These are phyloP conservation scores for Thielaviopsis ethacetica DNA, from an alignment of 2,329 filamentous ascomycete species.

Conservation along the genomic window DNA sequence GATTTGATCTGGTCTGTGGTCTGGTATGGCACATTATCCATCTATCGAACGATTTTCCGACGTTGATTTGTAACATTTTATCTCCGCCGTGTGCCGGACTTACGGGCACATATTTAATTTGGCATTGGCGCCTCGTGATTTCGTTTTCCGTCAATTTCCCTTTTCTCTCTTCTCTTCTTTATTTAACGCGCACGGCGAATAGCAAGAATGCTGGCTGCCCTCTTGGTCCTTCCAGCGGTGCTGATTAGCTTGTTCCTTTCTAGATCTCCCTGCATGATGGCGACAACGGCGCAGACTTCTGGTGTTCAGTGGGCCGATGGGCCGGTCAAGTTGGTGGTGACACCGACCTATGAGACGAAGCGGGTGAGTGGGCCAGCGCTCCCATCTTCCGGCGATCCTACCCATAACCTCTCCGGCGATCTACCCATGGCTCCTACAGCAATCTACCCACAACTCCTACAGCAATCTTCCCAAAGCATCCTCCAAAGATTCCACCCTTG, in stretches of 20 bases:
- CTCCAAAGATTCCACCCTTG: no score
- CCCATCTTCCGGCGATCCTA: no score
- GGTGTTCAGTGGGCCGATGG: constrained; percentile 32
- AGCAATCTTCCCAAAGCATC: no score
- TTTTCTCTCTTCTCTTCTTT: neutral
- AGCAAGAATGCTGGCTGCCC: constrained; percentile 12
- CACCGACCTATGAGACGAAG: constrained; percentile 34
- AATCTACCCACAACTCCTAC: no score
- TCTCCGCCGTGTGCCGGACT: no score
- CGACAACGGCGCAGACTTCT: constrained; percentile 19
- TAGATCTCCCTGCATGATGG: constrained; percentile 22
- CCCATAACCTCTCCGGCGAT: no score
- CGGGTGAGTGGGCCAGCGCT: constrained; percentile 22
- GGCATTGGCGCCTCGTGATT: neutral
- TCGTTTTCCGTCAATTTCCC: neutral
- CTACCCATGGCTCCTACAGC: no score
- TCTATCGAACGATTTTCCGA: no score
- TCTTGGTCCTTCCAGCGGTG: constrained; percentile 18
- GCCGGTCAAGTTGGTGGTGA: constrained; percentile 36
- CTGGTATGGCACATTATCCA: no score
- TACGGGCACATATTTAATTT: no score
- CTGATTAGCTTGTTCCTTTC: constrained; percentile 19
- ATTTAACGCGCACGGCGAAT: neutral
- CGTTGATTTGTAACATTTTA: no score
- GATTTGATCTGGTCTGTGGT: no score